A percentile compares a stretch with the other conserved stretches of the same genome.
phyloP scores from a whole-genome alignment of 176 grass and related monocot genomes.

The Stipa capillata region DNA sequence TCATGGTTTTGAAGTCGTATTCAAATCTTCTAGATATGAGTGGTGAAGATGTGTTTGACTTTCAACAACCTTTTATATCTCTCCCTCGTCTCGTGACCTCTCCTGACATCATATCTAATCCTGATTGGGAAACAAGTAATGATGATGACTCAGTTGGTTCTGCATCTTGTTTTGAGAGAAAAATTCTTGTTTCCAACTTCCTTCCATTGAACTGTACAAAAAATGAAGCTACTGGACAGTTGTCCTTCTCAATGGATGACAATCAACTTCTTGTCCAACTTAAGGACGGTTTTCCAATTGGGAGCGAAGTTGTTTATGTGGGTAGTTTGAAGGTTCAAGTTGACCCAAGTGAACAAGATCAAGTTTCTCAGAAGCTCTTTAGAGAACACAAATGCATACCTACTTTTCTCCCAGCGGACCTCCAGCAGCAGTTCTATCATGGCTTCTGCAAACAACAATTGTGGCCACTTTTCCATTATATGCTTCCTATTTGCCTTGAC shows the following conservation, averaged over 20 bases:
- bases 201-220: constrained; percentile 57
- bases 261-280: constrained; percentile 72
- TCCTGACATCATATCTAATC: constrained; percentile 33
- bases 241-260: constrained; percentile 65
- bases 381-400: constrained; percentile 66
- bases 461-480: constrained; percentile 89
- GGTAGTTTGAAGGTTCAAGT: constrained; percentile 69
- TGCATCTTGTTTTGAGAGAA: constrained; percentile 20
- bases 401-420: constrained; percentile 54
- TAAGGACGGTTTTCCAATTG: constrained; percentile 55
- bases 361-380: constrained; percentile 55
- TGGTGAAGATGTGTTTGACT: constrained; percentile 35
- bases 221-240: constrained; percentile 49
- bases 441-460: constrained; percentile 81
- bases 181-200: constrained; percentile 77
- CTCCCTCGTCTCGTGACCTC: constrained; percentile 44
- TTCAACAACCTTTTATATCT: constrained; percentile 36
- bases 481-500: constrained; percentile 75
- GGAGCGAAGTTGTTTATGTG: constrained; percentile 55
- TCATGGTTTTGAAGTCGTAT: constrained; percentile 63
- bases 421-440: too few relatives aligned
- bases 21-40: constrained; percentile 52
- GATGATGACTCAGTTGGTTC: constrained; percentile 28
- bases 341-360: constrained; percentile 62
- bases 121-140: constrained; percentile 32